Percentiles rank a stretch among this genome's conserved stretches.
These are phyloP conservation scores for Sclerotinia spermophila DNA, from an alignment of 2,329 filamentous ascomycete genomes.

Conservation along the genomic window DNA sequence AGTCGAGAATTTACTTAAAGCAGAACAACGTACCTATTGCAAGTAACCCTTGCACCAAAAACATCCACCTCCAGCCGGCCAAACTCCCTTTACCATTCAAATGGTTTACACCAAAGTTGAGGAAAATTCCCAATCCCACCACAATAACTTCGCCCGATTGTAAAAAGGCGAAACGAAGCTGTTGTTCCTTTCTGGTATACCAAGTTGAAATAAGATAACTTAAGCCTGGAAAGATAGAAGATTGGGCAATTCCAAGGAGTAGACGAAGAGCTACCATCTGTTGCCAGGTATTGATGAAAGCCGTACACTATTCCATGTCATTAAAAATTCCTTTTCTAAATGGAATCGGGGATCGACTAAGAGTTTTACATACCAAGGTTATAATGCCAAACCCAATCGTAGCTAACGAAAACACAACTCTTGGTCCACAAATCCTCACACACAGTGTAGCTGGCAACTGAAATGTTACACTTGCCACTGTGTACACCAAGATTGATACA, in stretches of 20 bases:
- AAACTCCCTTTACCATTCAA: slow-evolving; percentile 52
- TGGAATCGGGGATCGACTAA: not conserved
- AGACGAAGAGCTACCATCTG: slow-evolving; percentile 67
- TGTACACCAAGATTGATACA: slow-evolving; percentile 71
- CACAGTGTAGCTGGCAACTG: slow-evolving; percentile 66
- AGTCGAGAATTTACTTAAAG: not conserved
- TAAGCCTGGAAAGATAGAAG: slow-evolving; percentile 50
- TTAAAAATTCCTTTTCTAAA: not conserved
- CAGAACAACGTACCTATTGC: slow-evolving; percentile 41
- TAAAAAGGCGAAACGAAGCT: slow-evolving; percentile 61
- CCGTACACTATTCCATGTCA: slow-evolving; percentile 47
- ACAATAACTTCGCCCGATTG: slow-evolving; percentile 62
- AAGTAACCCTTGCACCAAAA: slow-evolving; percentile 49
- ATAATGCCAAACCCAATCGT: slow-evolving; percentile 61
- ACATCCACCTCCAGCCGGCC: slow-evolving; percentile 66
- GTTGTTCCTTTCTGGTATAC: slow-evolving; percentile 37
- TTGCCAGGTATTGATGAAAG: slow-evolving; percentile 63
- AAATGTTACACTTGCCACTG: slow-evolving; percentile 62
- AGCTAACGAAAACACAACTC: slow-evolving; percentile 57
- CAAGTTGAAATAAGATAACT: slow-evolving; percentile 46
- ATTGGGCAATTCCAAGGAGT: slow-evolving; percentile 61
- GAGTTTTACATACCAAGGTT: slow-evolving; percentile 45
- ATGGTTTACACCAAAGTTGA: slow-evolving; percentile 64
- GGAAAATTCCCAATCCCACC: slow-evolving; percentile 40
- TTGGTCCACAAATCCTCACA: slow-evolving; percentile 61